Percentiles rank a stretch among this genome's conserved stretches.
These are phyloP conservation scores for Termitomyces sp. DNA, from an alignment of 768 basidiomycete genomes.

Conservation along the genomic window DNA sequence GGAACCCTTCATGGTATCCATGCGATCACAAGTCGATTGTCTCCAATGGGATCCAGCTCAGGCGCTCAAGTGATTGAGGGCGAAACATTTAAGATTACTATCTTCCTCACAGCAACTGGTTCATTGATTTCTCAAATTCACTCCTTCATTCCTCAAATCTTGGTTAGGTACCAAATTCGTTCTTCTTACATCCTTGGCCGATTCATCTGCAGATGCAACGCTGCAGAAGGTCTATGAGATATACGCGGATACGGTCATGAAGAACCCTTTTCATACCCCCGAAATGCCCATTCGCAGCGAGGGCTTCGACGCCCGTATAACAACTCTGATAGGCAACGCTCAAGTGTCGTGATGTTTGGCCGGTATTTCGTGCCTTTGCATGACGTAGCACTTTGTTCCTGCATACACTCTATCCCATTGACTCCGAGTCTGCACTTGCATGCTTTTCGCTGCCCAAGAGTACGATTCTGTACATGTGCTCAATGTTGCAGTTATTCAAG, in stretches of 20 bases:
- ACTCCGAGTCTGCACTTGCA: neutral
- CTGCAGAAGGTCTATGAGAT: conserved; percentile 88
- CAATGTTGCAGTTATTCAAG: no score
- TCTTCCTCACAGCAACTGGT: conserved; percentile 91
- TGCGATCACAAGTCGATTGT: conserved; percentile 92
- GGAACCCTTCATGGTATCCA: conserved; percentile 97
- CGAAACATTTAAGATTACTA: conserved; percentile 92
- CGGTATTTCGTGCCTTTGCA: neutral
- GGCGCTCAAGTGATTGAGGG: conserved; percentile 95
- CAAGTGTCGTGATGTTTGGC: conserved; percentile 18
- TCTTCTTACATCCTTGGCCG: conserved; percentile 76
- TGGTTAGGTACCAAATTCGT: conserved; percentile 90
- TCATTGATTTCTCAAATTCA: conserved; percentile 8
- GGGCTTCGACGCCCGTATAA: conserved; percentile 74
- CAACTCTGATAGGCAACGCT: conserved; percentile 50
- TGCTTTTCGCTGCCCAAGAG: neutral
- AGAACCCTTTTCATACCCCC: conserved; percentile 98
- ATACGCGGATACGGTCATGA: conserved; percentile 95
- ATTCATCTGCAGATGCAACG: conserved; percentile 60
- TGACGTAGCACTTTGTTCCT: neutral
- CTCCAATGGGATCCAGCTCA: conserved; percentile 76
- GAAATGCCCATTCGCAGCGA: conserved; percentile 98
- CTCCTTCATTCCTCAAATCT: neutral
- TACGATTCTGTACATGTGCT: neutral
- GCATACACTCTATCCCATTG: neutral